phyloP scores from a whole-genome alignment of 129 eudicot genomes.

The Tanacetum coccineum region DNA sequence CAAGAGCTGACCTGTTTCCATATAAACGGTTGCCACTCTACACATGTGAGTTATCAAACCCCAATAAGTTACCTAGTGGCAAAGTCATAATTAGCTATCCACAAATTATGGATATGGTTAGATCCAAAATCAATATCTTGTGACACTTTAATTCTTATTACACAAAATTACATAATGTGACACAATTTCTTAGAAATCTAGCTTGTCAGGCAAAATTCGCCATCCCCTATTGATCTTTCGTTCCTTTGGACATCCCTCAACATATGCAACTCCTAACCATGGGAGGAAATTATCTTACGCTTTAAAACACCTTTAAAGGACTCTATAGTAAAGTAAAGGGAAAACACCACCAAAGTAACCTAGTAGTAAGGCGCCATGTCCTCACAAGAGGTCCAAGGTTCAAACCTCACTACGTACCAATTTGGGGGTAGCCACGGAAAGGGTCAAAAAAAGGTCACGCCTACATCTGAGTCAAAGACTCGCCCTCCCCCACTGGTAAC shows the following conservation, averaged over 20 bases:
- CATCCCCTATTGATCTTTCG: not conserved
- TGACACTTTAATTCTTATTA: slow-evolving; percentile 8
- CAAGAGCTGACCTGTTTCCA: not conserved
- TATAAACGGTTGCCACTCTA: too few species aligned
- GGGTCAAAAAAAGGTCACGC: too few species aligned
- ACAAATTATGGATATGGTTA: not conserved
- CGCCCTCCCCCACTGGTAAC: too few species aligned
- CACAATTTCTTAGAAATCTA: not conserved
- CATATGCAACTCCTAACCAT: not conserved
- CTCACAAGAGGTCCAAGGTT: too few species aligned
- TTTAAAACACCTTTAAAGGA: not conserved
- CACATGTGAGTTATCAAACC: slow-evolving; percentile 1
- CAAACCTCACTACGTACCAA: too few species aligned
- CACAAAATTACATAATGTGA: not conserved
- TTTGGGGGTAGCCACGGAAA: too few species aligned
- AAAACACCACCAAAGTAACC: not conserved
- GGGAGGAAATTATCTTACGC: not conserved
- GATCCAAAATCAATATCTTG: too few species aligned
- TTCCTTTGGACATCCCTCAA: not conserved
- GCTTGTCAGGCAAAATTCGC: not conserved
- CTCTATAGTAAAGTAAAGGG: not conserved
- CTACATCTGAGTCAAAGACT: too few species aligned
- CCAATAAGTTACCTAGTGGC: not conserved
- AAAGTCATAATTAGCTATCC: not conserved
- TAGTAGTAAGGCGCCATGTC: not conserved